A percentile compares a stretch with the other conserved stretches of the same genome.
These are phyloP conservation scores for Prunus salicina DNA, from an alignment of 306 rosid species.

Conservation along the genomic window DNA sequence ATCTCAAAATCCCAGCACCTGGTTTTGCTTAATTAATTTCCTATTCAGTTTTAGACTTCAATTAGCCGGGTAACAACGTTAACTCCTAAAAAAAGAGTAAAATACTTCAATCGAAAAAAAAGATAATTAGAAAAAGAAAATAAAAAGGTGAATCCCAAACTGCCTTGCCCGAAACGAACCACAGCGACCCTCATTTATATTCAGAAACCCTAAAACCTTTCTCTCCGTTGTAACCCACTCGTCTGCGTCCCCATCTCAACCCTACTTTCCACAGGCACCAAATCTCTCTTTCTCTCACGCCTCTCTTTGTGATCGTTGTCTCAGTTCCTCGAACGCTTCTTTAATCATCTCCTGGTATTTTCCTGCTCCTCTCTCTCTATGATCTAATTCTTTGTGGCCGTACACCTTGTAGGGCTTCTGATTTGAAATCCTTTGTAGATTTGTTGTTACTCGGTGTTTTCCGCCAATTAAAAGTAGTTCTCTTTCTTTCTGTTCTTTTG, in stretches of 20 bases:
- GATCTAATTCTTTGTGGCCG: background rate
- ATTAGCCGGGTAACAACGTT: too few relatives aligned
- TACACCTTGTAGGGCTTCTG: background rate
- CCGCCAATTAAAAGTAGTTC: background rate
- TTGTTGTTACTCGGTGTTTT: background rate
- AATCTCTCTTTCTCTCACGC: background rate
- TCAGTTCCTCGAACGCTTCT: background rate
- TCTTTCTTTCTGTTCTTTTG: background rate
- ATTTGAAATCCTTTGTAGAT: background rate
- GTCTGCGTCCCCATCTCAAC: background rate
- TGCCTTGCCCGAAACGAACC: background rate
- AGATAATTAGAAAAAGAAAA: too few relatives aligned
- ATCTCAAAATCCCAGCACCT: conserved; percentile 33
- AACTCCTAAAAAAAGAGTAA: background rate
- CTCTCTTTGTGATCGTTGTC: background rate
- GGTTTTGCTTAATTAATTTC: conserved; percentile 20
- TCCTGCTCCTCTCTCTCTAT: background rate
- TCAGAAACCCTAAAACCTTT: background rate
- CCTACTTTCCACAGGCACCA: background rate
- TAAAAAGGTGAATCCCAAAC: background rate
- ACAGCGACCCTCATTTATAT: background rate
- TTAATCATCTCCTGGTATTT: background rate
- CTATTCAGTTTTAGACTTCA: background rate
- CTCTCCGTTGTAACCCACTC: background rate
- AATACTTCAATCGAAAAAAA: background rate